Evolutionary conservation across 1,284 basidiomycete genomes (phyloP).

Genomic region (Marasmius oreades): DNA sequence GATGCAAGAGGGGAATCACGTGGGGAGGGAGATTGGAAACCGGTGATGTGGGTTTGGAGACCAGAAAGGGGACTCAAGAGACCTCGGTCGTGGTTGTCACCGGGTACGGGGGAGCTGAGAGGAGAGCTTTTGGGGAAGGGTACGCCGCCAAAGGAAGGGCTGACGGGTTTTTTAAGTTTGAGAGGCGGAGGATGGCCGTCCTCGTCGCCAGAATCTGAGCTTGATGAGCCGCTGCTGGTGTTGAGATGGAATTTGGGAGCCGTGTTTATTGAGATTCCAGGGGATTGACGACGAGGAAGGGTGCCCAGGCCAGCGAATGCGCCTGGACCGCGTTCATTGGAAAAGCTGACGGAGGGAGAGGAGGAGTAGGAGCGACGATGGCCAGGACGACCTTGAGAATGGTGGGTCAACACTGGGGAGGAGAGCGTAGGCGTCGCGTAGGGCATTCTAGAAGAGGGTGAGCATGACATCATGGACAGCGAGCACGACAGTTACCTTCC

Average conservation of each 20-base stretch:
- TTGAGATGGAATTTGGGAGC: slow-evolving; percentile 2
- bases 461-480: background rate
- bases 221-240: background rate
- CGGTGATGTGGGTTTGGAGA: background rate
- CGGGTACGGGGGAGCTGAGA: slow-evolving; percentile 19
- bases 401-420: slow-evolving; percentile 20
- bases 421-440: slow-evolving; percentile 19
- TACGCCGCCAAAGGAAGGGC: slow-evolving; percentile 19
- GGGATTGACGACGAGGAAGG: slow-evolving; percentile 41
- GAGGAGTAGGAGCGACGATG: slow-evolving; percentile 37
- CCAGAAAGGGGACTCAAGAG: slow-evolving; percentile 4
- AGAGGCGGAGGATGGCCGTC: slow-evolving; percentile 11
- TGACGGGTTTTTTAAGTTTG: slow-evolving; percentile 13
- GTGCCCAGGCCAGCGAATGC: slow-evolving; percentile 48
- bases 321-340: slow-evolving; percentile 45
- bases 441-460: slow-evolving; percentile 20
- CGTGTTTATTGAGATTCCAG: slow-evolving; percentile 1
- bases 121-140: slow-evolving; percentile 32
- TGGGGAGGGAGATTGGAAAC: slow-evolving; percentile 6
- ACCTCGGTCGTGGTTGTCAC: background rate
- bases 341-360: slow-evolving; percentile 24
- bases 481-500: background rate
- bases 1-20: slow-evolving; percentile 9
- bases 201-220: slow-evolving; percentile 19
- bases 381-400: slow-evolving; percentile 29